phyloP scores from a whole-genome alignment of 106 monocot genomes.

The Dendrobium huoshanense region DNA sequence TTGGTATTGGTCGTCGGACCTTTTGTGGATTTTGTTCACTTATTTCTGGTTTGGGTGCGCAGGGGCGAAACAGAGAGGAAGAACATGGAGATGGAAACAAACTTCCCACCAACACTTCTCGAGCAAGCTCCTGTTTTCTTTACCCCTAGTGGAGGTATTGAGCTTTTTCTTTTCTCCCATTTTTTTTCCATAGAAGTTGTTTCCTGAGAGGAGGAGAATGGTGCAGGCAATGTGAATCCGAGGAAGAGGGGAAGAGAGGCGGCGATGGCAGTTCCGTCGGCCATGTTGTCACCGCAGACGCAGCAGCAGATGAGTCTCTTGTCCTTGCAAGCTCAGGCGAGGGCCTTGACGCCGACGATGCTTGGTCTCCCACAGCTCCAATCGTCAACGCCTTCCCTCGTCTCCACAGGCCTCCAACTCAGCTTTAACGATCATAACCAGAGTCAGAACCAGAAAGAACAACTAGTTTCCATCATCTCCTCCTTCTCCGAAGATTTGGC shows the following conservation, averaged over 20 bases:
- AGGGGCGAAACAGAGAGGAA: conserved; percentile 19
- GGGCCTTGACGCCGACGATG: neutral
- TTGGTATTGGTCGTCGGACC: neutral
- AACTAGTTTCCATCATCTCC: neutral
- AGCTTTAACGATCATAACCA: conserved; percentile 27
- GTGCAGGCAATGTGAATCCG: conserved; percentile 9
- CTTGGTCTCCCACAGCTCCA: conserved; percentile 12
- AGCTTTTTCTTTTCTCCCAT: neutral
- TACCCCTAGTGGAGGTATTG: conserved; percentile 16
- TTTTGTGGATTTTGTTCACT: neutral
- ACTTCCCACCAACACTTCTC: conserved; percentile 7
- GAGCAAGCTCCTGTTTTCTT: conserved; percentile 17
- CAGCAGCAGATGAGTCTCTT: conserved; percentile 2
- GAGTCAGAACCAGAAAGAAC: conserved; percentile 9
- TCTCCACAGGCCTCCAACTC: conserved; percentile 64
- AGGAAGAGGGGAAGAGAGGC: conserved; percentile 37
- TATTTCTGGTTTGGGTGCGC: conserved; percentile 2
- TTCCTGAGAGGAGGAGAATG: neutral
- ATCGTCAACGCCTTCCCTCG: conserved; percentile 8
- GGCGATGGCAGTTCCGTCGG: neutral
- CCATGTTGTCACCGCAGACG: neutral
- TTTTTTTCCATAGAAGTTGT: neutral
- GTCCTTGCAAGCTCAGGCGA: neutral
- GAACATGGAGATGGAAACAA: conserved; percentile 15
- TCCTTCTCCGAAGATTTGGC: conserved; percentile 19